phyloP scores from a whole-genome alignment of 208 protist species.

The Acanthamoeba divionensis region DNA sequence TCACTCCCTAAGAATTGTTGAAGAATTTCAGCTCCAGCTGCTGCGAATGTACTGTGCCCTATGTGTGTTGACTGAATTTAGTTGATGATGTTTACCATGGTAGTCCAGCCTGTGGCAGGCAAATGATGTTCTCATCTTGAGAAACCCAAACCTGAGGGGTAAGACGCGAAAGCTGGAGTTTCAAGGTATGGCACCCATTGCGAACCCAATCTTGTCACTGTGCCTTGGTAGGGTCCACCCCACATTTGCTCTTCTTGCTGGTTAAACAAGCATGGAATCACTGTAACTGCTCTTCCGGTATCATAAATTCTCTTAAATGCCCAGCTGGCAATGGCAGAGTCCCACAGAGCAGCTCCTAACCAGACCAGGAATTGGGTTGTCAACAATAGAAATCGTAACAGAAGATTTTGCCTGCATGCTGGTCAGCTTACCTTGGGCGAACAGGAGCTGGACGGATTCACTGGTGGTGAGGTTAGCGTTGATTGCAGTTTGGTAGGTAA shows the following conservation, averaged over 20 bases:
- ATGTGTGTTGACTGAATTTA: neutral
- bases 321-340: neutral
- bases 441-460: neutral
- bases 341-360: neutral
- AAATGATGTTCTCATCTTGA: neutral
- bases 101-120: neutral
- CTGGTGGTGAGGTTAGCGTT: neutral
- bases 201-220: neutral
- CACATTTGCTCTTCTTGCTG: neutral
- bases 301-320: neutral
- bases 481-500: neutral
- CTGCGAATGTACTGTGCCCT: slow-evolving; percentile 4
- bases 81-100: neutral
- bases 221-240: neutral
- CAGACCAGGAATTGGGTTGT: neutral
- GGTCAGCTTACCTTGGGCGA: neutral
- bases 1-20: neutral
- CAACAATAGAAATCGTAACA: neutral
- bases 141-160: neutral
- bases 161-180: neutral
- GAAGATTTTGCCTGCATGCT: neutral
- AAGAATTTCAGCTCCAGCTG: neutral
- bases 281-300: neutral
- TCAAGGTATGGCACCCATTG: neutral
- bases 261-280: neutral